Base-by-base conservation (phyloP, 75 land plant species). In the Pseudotsuga menziesii region DNA sequence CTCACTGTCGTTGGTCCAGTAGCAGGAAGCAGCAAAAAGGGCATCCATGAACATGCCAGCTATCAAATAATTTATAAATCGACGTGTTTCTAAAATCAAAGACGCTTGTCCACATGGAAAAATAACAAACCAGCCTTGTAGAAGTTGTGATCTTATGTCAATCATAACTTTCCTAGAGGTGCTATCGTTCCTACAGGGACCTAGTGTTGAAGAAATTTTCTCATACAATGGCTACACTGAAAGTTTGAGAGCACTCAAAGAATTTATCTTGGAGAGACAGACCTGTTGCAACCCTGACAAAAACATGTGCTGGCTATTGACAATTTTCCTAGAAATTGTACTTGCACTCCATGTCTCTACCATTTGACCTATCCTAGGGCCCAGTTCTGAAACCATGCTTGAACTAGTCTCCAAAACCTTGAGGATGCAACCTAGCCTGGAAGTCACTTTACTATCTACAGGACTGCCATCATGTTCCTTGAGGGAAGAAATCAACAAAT, bases 211-310 rank as follows among this genome's bases (percentile, higher is more conserved):
- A 36, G 1, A 3, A 36, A 2, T 36, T 36, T 36, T 36, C 60
- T 58, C 60, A 15, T 58, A 15, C 2, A 2, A 70, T 41, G 52
- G 12, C 73, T 85, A 79, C 14, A 81, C 55, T 25, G 81, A 84
- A 55, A 78, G 75, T 56, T 83, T 83, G 60, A 91, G 58, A 11
- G 88, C 71, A 35, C 74, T 66, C 36, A 88, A 55, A 4, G 63
- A 62, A 72, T 88, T 91, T 36, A 83, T 72, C 77, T 85, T 91
- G 12, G 82, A 86, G 7, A 72, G 66, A 48, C 93, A 91, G 4
- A 86, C 83, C 4, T 64, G 13, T 2, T 82, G 73, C 32, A 91
- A 86, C 75, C 82, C 79, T 0, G 80, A 77, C 0, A 85, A 36
- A 26, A 58, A 35, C 1, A 6, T 75, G 23, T 12, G 7, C 66